Base-by-base conservation (phyloP, 1,284 basidiomycete genomes). In the Puccinia horiana region DNA sequence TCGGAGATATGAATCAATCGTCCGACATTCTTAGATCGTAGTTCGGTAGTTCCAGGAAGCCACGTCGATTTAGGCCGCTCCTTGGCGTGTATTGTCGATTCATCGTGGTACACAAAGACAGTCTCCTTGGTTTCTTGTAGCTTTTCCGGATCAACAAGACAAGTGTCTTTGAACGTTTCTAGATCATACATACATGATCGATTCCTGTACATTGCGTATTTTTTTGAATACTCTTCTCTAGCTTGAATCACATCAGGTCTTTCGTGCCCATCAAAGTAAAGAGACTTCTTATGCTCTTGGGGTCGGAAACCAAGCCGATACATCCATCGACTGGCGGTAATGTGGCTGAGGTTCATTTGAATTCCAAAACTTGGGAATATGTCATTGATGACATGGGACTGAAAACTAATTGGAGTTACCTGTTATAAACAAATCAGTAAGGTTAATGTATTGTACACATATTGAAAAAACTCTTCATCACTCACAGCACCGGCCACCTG, bases 41-140 rank as follows among this genome's bases (percentile, higher is more conserved):
- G 5, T n/a, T 63, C 20, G 29, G 5, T 63, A 37, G 61, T 63
- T 63, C 61, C 61, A 35, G 61, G 61, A 63, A 63, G 61, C 61
- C 29, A 63, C 5, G 61, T 63, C 8, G 26, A 35, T 63, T 63
- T 63, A 32, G 61, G 61, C 26, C 61, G 11, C 20, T 63, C 61
- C 29, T 58, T n/a, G 29, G n/a, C n/a, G n/a, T n/a, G n/a, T n/a
- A n/a, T n/a, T n/a, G n/a, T n/a, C n/a, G n/a, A n/a, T n/a, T n/a
- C n/a, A n/a, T n/a, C n/a, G n/a, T n/a, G n/a, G n/a, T n/a, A 58
- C n/a, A 58, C 35, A 63, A 63, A 63, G 12, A 63, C 35, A 16
- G 26, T 63, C 20, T 63, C 61, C 32, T 63, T 63, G 26, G 5
- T 35, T 5, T 63, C 26, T 35, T 26, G 14, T 8, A 63, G 20